These are phyloP conservation scores for Mycocentrospora acerina DNA, from an alignment of 2,329 filamentous ascomycete species.

Conservation along the genomic window DNA sequence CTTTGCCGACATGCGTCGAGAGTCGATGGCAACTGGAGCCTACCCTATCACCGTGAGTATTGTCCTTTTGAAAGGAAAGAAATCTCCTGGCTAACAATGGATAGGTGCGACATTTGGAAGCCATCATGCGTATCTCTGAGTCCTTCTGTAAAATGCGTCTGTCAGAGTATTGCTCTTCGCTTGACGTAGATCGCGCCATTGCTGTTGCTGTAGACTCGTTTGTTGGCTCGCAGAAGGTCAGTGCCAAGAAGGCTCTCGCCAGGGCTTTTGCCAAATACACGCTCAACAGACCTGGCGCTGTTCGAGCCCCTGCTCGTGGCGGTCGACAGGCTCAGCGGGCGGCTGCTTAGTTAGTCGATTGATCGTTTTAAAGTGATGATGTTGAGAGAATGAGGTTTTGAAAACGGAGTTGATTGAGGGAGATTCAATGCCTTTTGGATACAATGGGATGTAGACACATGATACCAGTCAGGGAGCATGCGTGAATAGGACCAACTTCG, in stretches of 20 bases:
- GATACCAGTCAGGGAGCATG: constrained; percentile 14
- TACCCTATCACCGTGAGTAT: constrained; percentile 91
- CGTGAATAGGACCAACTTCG: no score
- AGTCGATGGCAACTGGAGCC: constrained; percentile 88
- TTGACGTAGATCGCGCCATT: constrained; percentile 95
- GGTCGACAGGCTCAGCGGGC: constrained; percentile 32
- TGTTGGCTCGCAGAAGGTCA: constrained; percentile 93
- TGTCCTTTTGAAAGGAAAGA: not conserved
- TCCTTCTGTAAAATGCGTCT: constrained; percentile 96
- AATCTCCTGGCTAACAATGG: constrained; percentile 12
- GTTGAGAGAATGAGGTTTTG: constrained; percentile 3
- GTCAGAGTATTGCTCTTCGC: constrained; percentile 87
- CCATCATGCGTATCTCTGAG: constrained; percentile 93
- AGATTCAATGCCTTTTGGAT: constrained; percentile 4
- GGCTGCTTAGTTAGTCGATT: constrained; percentile 23
- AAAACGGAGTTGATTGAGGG: constrained; percentile 6
- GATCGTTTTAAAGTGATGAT: not conserved
- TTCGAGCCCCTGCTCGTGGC: constrained; percentile 27
- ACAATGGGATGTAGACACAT: constrained; percentile 8
- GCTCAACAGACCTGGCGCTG: constrained; percentile 48
- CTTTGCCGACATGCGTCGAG: constrained; percentile 93
- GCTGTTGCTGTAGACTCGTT: constrained; percentile 96
- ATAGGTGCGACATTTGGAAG: constrained; percentile 94
- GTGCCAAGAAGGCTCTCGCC: constrained; percentile 93
- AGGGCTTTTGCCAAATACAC: constrained; percentile 94